Evolutionary conservation across 148 eudicot species (phyloP).

Genomic region (Tetragonia tetragonoides): DNA sequence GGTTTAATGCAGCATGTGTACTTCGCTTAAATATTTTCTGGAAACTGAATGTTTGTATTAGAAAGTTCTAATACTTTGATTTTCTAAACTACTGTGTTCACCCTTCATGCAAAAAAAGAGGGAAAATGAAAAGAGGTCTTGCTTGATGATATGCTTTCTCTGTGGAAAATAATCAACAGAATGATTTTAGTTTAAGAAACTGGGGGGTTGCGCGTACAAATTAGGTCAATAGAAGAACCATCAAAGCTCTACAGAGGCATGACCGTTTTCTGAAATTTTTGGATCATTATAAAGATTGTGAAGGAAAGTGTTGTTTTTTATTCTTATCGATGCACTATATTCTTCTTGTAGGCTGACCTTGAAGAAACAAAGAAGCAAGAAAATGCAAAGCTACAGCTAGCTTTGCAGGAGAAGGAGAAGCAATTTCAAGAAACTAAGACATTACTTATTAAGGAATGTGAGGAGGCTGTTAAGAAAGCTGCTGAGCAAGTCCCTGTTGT

Average conservation of each 20-base stretch:
- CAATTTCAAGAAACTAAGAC: slow-evolving; percentile 58
- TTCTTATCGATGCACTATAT: neutral
- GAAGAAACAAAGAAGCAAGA: slow-evolving; percentile 79
- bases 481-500: slow-evolving; percentile 37
- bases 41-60: neutral
- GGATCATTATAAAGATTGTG: no score
- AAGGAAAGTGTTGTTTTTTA: neutral
- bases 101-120: neutral
- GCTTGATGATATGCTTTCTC: neutral
- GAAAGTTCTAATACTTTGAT: neutral
- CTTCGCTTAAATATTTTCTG: neutral
- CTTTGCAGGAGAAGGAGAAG: slow-evolving; percentile 63
- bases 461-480: slow-evolving; percentile 42
- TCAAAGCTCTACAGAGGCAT: neutral
- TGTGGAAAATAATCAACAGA: neutral
- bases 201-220: neutral
- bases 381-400: slow-evolving; percentile 53
- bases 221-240: neutral
- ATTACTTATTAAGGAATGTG: slow-evolving; percentile 53
- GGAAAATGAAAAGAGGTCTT: neutral
- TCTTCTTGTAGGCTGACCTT: slow-evolving; percentile 45
- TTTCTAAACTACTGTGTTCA: neutral
- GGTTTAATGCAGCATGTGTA: neutral
- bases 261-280: no score
- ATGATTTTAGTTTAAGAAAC: neutral